A percentile compares a stretch with the other conserved stretches of the same genome.
Evolutionary conservation across 106 monocot species (phyloP).

Genomic region (Dendrobium nobile): DNA sequence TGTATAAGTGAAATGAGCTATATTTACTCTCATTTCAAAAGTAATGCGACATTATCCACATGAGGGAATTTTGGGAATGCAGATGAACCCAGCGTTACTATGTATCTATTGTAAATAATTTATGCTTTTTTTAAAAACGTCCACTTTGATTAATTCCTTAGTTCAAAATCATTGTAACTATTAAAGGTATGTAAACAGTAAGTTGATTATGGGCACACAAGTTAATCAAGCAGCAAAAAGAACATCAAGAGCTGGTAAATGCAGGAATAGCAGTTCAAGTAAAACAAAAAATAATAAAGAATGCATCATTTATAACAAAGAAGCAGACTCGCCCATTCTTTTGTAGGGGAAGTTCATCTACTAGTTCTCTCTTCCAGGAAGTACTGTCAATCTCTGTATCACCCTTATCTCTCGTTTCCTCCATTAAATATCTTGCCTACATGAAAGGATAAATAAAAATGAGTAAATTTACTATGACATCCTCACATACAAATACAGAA

Average conservation of each 20-base stretch:
- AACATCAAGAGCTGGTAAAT: neutral
- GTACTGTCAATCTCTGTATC: neutral
- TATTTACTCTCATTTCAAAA: too few relatives aligned
- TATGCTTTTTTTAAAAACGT: neutral
- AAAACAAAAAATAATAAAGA: neutral
- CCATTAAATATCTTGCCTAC: slow-evolving; percentile 6
- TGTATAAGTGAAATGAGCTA: neutral
- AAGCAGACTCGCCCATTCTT: neutral
- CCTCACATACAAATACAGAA: neutral
- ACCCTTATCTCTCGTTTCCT: neutral
- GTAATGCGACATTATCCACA: too few relatives aligned
- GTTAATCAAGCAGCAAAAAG: neutral
- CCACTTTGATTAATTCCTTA: neutral
- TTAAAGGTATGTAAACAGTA: neutral
- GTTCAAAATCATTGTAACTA: neutral
- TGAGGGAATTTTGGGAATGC: neutral
- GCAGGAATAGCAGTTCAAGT: neutral
- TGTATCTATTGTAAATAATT: neutral
- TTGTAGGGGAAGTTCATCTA: slow-evolving; percentile 6
- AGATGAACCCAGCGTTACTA: neutral
- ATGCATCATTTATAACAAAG: neutral
- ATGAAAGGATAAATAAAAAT: neutral
- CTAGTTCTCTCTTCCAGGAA: neutral
- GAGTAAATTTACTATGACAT: neutral
- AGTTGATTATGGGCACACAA: neutral